A percentile compares a stretch with the other conserved stretches of the same genome.
Conservation (phyloP, 768 basidiomycete genomes). For the Candolleomyces eurysporus region DNA sequence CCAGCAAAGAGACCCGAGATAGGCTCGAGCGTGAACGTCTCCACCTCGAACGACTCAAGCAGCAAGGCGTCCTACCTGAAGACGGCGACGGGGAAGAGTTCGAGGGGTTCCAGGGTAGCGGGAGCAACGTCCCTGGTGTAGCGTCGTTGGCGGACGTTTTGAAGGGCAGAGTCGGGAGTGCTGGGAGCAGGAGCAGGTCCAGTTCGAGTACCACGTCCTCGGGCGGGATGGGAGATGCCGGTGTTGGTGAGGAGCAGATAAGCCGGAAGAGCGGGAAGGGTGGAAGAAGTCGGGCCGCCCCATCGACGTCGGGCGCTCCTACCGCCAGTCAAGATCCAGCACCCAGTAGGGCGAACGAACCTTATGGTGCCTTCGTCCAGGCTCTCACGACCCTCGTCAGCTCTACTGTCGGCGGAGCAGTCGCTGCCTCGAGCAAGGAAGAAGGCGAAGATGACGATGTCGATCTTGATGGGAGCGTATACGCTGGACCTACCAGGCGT, state of each 20-base stretch:
- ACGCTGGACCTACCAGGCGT: background rate
- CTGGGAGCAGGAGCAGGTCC: background rate
- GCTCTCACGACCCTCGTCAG: background rate
- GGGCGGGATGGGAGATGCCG: background rate
- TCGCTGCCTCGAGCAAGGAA: background rate
- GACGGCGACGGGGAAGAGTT: slow-evolving; percentile 42
- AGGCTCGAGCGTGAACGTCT: slow-evolving; percentile 26
- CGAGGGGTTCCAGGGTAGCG: slow-evolving; percentile 68
- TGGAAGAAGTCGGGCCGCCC: background rate
- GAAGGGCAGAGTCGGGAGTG: slow-evolving; percentile 16
- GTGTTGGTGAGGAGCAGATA: no score
- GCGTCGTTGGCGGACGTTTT: background rate
- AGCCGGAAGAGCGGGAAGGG: background rate
- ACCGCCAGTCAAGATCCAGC: no score
- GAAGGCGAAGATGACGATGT: background rate
- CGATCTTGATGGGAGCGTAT: slow-evolving; percentile 3
- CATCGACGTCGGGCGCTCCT: background rate
- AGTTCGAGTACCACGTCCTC: slow-evolving; percentile 13
- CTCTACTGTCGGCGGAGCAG: background rate
- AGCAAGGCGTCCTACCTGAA: slow-evolving; percentile 16
- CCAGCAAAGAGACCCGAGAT: slow-evolving; percentile 33
- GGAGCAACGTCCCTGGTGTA: slow-evolving; percentile 8
- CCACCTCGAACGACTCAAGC: slow-evolving; percentile 9
- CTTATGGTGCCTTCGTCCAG: background rate
- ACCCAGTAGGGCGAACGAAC: background rate